Base-by-base conservation (phyloP, 768 basidiomycete genomes). In the Lactarius psammicola region DNA sequence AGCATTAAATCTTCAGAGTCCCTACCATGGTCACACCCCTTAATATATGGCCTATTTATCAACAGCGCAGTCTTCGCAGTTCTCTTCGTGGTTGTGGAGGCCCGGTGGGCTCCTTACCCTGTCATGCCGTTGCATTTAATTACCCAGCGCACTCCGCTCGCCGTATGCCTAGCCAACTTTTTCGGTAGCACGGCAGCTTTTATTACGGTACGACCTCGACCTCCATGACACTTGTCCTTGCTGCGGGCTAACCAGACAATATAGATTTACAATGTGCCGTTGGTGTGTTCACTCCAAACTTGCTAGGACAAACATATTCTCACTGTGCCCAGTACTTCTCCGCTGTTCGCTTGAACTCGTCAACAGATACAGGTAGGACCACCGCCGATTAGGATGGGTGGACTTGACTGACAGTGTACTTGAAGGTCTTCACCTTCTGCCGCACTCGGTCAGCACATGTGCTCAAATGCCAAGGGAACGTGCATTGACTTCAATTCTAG, bases 51-150 rank as follows among this genome's bases (percentile, higher is more conserved):
- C 17, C 80, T 94, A 53, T 77, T 97, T 54, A 64, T 80, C 61
- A 73, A 78, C 49, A 89, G 92, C 70, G 75, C 75, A 56, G 66
- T 88, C 26, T 87, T 80, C 59, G 79, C 80, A 11, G 69, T 79
- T 7, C 71, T 80, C 2, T 98, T 99, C 75, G 73, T 95, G 34
- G 73, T 85, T 55, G 91, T 92, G 30, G 96, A 99, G 77, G 86
- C 86, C 63, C 80, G 83, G 69, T 87, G 84, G 80, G 86, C 92
- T 3, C 81, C 84, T 4, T 91, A 89, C 74, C 97, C 97, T 18
- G 89, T 98, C 59, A 89, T 99, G 87, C 96, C 96, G 56, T 77
- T 97, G 68, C 84, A 84, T 60, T 78, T 95, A 63, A 82, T 95
- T 38, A 84, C 81, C 36, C 85, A 87, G 72, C 80, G 94, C 62